phyloP scores from a whole-genome alignment of 148 eudicot species.

The Chenopodium berlandieri region DNA sequence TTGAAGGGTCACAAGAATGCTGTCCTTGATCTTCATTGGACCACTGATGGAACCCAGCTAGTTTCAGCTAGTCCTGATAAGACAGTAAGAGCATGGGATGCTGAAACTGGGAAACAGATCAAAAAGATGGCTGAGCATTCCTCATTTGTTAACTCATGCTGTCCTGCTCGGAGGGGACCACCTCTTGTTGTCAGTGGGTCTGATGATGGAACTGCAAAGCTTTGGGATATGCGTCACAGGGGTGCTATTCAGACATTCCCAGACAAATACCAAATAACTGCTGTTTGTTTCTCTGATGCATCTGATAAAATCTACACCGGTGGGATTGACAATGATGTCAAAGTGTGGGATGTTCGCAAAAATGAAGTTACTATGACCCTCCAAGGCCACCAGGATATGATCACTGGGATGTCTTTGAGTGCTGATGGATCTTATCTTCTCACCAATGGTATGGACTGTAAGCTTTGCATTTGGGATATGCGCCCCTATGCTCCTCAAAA shows the following conservation, averaged over 20 bases:
- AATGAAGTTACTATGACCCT: slow-evolving; percentile 92
- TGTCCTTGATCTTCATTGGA: slow-evolving; percentile 91
- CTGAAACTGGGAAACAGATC: slow-evolving; percentile 87
- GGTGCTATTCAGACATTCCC: slow-evolving; percentile 97
- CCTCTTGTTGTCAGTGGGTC: slow-evolving; percentile 92
- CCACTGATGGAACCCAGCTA: slow-evolving; percentile 80
- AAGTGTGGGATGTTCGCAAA: slow-evolving; percentile 93
- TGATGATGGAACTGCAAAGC: slow-evolving; percentile 95
- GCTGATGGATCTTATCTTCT: slow-evolving; percentile 95
- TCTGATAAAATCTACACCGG: slow-evolving; percentile 92
- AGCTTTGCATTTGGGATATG: slow-evolving; percentile 96
- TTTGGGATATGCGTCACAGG: slow-evolving; percentile 96
- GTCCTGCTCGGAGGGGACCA: slow-evolving; percentile 89
- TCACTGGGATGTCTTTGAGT: slow-evolving; percentile 91
- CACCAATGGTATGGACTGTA: slow-evolving; percentile 87
- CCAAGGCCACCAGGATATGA: slow-evolving; percentile 88
- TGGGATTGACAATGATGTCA: slow-evolving; percentile 82
- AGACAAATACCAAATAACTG: slow-evolving; percentile 90
- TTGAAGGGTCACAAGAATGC: slow-evolving; percentile 97
- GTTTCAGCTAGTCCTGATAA: slow-evolving; percentile 94
- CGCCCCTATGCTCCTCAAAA: slow-evolving; percentile 97
- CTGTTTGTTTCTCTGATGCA: slow-evolving; percentile 90
- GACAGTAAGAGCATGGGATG: slow-evolving; percentile 93
- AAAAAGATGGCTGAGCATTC: slow-evolving; percentile 93
- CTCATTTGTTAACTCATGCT: slow-evolving; percentile 84